phyloP scores from a whole-genome alignment of 306 rosid species.

The Rosa rugosa region DNA sequence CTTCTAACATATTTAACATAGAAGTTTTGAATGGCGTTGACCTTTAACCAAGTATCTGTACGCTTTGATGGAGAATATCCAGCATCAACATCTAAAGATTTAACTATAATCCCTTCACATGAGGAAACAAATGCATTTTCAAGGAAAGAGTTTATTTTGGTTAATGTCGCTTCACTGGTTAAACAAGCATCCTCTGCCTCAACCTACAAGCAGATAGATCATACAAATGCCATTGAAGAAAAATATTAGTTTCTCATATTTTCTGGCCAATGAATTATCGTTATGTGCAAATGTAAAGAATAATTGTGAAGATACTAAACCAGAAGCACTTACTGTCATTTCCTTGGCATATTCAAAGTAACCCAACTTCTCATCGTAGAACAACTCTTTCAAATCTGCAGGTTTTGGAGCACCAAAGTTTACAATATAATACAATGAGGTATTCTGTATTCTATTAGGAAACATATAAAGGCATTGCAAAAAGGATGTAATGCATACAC shows the following conservation, averaged over 20 bases:
- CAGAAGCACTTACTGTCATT: slow-evolving; percentile 56
- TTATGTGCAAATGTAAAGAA: neutral
- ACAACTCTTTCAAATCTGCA: slow-evolving; percentile 71
- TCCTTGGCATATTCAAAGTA: slow-evolving; percentile 83
- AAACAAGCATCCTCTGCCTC: slow-evolving; percentile 74
- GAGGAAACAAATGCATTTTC: slow-evolving; percentile 69
- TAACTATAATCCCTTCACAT: slow-evolving; percentile 94
- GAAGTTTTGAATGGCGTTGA: slow-evolving; percentile 23
- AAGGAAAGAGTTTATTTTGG: slow-evolving; percentile 58
- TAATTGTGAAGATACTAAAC: slow-evolving; percentile 2
- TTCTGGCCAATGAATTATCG: neutral
- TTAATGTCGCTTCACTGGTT: slow-evolving; percentile 55
- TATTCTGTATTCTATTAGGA: neutral
- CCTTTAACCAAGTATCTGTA: slow-evolving; percentile 85
- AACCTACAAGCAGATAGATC: slow-evolving; percentile 45
- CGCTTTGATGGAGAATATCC: slow-evolving; percentile 93
- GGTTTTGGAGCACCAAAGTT: slow-evolving; percentile 9
- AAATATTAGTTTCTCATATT: neutral
- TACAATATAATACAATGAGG: neutral
- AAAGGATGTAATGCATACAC: slow-evolving; percentile 50
- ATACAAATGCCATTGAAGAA: slow-evolving; percentile 10
- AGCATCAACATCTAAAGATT: slow-evolving; percentile 80
- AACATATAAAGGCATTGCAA: neutral
- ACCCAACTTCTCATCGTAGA: slow-evolving; percentile 62
- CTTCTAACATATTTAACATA: neutral